These are phyloP conservation scores for Paramecium pentaurelia DNA, from an alignment of 73 alveolate species.

Conservation along the genomic window DNA sequence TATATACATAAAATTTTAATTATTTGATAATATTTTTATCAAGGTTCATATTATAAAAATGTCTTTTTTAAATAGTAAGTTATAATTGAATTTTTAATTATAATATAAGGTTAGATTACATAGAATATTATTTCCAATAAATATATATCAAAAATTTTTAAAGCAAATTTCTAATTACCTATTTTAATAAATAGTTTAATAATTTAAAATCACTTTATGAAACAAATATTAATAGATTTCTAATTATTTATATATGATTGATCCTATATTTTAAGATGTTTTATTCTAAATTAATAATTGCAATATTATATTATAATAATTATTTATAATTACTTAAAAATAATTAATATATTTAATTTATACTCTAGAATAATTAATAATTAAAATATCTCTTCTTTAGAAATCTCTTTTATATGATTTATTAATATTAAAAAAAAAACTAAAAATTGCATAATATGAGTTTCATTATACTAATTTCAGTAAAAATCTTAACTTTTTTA, in stretches of 20 bases:
- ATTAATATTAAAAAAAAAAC: not conserved
- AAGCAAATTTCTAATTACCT: too few species aligned
- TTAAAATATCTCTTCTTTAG: not conserved
- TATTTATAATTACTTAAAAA: not conserved
- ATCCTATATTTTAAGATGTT: not conserved
- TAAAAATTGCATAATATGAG: not conserved
- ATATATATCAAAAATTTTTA: too few species aligned
- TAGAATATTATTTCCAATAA: not conserved
- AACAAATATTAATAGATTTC: too few species aligned
- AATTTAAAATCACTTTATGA: not conserved
- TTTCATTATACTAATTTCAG: too few species aligned
- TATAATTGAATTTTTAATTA: too few species aligned
- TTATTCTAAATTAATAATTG: too few species aligned
- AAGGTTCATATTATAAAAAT: not conserved
- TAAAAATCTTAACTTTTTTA: not conserved
- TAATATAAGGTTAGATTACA: not conserved
- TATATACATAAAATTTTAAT: not conserved
- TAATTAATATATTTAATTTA: too few species aligned
- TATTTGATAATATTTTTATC: not conserved
- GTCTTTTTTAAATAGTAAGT: not conserved
- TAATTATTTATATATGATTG: not conserved
- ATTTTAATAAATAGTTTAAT: too few species aligned
- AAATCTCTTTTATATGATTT: too few species aligned
- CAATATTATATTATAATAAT: too few species aligned
- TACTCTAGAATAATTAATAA: not conserved